These are phyloP conservation scores for Fusarium chaquense DNA, from an alignment of 2,329 filamentous ascomycete genomes.

Conservation along the genomic window DNA sequence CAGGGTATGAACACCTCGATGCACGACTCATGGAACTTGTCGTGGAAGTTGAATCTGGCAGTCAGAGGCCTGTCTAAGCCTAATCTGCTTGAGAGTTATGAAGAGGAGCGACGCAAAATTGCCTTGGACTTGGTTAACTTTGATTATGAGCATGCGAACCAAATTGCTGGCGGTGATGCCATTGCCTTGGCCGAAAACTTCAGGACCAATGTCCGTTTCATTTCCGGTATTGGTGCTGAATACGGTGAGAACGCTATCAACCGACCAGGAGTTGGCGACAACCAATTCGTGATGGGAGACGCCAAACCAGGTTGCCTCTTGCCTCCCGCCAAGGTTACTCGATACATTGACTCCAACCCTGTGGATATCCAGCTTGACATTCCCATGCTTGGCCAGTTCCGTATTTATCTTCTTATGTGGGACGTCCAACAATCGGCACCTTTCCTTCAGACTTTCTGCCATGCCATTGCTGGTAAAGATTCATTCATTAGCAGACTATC, in stretches of 20 bases:
- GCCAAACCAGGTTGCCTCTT: constrained; percentile 68
- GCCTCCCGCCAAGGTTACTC: constrained; percentile 76
- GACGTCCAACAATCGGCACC: constrained; percentile 66
- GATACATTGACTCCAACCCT: constrained; percentile 82
- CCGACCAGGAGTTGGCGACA: constrained; percentile 52
- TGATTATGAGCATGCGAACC: constrained; percentile 68
- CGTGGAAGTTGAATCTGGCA: constrained; percentile 64
- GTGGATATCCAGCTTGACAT: constrained; percentile 83
- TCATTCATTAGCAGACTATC: constrained; percentile 72
- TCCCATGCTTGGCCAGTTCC: constrained; percentile 81
- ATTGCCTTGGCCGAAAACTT: constrained; percentile 76
- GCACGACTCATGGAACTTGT: constrained; percentile 72
- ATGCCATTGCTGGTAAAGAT: constrained; percentile 61
- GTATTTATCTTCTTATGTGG: constrained; percentile 77
- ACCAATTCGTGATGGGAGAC: constrained; percentile 59
- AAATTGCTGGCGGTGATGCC: constrained; percentile 71
- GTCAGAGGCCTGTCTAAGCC: constrained; percentile 68
- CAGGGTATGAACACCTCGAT: constrained; percentile 75
- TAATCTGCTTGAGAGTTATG: constrained; percentile 69
- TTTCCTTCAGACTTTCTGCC: constrained; percentile 72
- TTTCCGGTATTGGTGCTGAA: constrained; percentile 77
- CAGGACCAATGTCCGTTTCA: constrained; percentile 77
- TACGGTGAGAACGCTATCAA: constrained; percentile 66
- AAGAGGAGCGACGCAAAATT: constrained; percentile 71
- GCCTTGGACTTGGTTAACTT: constrained; percentile 70